Conservation (phyloP, 2,329 filamentous ascomycete genomes). For the Clonostachys rosea region DNA sequence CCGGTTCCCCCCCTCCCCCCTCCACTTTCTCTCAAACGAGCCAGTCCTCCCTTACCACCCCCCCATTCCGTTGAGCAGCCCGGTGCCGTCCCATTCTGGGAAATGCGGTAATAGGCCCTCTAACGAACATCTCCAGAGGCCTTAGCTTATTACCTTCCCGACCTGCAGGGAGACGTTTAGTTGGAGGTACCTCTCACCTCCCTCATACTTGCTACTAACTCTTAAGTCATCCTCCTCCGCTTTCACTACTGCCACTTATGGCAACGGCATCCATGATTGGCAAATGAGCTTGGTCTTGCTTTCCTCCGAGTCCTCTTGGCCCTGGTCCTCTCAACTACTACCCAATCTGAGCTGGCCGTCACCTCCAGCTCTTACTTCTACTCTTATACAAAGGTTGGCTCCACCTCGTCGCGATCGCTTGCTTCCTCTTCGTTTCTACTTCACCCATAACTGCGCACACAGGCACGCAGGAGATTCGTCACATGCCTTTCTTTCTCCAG, state of each 20-base stretch:
- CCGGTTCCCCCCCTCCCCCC: neutral
- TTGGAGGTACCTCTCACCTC: too few species aligned
- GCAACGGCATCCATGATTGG: constrained; percentile 22
- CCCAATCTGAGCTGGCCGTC: constrained; percentile 38
- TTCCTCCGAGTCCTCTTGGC: constrained; percentile 33
- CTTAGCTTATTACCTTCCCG: too few species aligned
- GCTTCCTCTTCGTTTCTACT: neutral
- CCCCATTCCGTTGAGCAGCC: too few species aligned
- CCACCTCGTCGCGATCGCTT: constrained; percentile 9
- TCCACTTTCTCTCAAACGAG: neutral
- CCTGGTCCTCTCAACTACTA: constrained; percentile 31
- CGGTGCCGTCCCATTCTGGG: too few species aligned
- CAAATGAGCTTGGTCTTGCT: constrained; percentile 39
- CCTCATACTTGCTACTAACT: too few species aligned
- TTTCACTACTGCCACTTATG: constrained; percentile 12
- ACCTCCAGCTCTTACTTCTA: constrained; percentile 33
- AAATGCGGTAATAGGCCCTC: too few species aligned
- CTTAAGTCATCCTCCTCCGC: neutral
- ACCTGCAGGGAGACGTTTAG: too few species aligned
- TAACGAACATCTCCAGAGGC: too few species aligned
- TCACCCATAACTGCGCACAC: too few species aligned
- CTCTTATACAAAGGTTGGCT: constrained; percentile 26
- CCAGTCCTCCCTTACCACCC: neutral
- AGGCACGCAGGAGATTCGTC: too few species aligned
- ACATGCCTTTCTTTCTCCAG: neutral